phyloP scores from a whole-genome alignment of 345 rosid genomes.

The Pistacia integerrima region DNA sequence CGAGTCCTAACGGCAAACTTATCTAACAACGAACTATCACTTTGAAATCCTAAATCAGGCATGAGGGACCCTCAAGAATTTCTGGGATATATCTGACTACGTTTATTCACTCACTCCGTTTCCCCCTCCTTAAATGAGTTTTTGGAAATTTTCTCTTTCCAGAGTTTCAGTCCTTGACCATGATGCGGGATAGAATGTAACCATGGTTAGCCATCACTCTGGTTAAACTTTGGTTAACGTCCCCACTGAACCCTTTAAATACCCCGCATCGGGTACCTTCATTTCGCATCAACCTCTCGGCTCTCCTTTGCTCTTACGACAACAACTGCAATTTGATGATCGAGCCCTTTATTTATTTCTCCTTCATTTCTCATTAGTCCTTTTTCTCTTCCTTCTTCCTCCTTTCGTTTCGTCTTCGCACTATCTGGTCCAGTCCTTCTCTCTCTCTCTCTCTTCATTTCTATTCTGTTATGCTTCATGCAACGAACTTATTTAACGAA shows the following conservation, averaged over 20 bases:
- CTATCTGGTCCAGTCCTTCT: slow-evolving; percentile 22
- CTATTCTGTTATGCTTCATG: neutral
- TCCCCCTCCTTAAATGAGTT: neutral
- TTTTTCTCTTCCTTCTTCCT: neutral
- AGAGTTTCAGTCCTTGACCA: neutral
- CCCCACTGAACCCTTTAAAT: slow-evolving; percentile 15
- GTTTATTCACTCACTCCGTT: neutral
- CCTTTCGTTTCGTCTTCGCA: neutral
- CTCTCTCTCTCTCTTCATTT: neutral
- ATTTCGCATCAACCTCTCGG: neutral
- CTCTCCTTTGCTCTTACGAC: neutral
- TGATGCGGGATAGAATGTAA: slow-evolving; percentile 29
- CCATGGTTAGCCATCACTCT: slow-evolving; percentile 11
- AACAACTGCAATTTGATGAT: slow-evolving; percentile 3
- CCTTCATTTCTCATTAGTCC: slow-evolving; percentile 2
- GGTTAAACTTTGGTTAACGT: slow-evolving; percentile 19
- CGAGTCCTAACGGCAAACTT: neutral
- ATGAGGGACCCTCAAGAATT: neutral
- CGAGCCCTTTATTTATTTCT: neutral
- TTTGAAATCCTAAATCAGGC: neutral
- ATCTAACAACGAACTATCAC: neutral
- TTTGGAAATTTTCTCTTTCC: neutral
- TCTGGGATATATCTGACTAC: neutral
- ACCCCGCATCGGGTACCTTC: neutral
- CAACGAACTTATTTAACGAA: neutral